Base-by-base conservation (phyloP, 129 eudicot genomes). In the Tagetes erecta region DNA sequence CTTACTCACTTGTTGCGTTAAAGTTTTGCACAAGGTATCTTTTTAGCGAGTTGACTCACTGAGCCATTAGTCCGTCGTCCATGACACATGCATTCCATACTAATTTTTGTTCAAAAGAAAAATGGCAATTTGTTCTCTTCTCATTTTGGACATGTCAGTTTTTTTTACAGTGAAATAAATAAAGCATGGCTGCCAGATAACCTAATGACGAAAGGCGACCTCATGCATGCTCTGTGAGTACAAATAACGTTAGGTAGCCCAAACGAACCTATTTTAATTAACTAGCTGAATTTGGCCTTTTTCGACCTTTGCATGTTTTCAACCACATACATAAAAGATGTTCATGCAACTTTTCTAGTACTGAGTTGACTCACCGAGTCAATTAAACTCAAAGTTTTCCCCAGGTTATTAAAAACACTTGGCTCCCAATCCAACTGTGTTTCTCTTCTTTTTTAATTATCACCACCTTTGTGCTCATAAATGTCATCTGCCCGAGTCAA, bases 391-490 rank as follows among this genome's bases (percentile, higher is more conserved):
- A 66, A 66, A 12, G 46, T 45, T 45, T 67, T 20, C 35, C 37
- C 30, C 38, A 2, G 42, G 1, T 39, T 5, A 3, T 38, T 45
- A 5, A 74, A 58, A 46, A 13, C 78, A 64, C 70, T 45, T 12
- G 33, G 52, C 41, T 49, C 72, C 62, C 13, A 14, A 64, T 39
- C 79, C 42, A 75, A 37, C 79, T 75, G 34, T 20, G 0, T 63
- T 20, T 75, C 45, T 67, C 13, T 53, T 76, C 65, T 52, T 52
- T 20, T 20, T 20, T 20, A 20, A 20, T 20, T 51, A 51, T 49
- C 72, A 3, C 44, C 55, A 38, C 4, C 57, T 41, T 9, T 9
- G 34, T 52, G 73, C 36, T 38, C 57, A 40, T 53, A 51, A 30
- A 64, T 40, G 56, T 13, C 66, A 40, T 39, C 59, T 5, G 30